These are phyloP conservation scores for Trametes sp. DNA, from an alignment of 1,284 basidiomycete species.

Conservation along the genomic window DNA sequence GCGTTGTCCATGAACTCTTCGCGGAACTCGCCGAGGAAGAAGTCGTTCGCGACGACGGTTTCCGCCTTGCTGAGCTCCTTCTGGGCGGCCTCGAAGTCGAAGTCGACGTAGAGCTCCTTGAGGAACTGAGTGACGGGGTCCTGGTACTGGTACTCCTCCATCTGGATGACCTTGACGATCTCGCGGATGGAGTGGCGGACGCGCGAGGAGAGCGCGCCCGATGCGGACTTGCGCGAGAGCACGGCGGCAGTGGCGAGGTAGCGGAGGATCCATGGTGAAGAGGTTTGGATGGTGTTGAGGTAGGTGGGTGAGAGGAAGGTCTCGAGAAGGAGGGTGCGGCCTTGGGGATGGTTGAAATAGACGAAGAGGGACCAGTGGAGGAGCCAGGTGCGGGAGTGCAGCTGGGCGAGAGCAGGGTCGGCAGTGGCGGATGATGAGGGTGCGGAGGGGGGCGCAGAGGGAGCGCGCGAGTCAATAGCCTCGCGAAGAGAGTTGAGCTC, in stretches of 20 bases:
- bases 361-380: conserved; percentile 99
- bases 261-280: conserved; percentile 94
- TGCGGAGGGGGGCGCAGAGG: conserved; percentile 50
- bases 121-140: conserved; percentile 96
- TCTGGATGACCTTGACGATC: conserved; percentile 90
- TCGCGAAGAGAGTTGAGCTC: conserved; percentile 96
- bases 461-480: conserved; percentile 82
- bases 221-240: conserved; percentile 78
- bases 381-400: conserved; percentile 97
- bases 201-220: conserved; percentile 62
- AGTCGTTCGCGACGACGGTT: conserved; percentile 88
- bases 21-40: conserved; percentile 91
- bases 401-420: conserved; percentile 73
- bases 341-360: conserved; percentile 96
- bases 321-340: conserved; percentile 93
- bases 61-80: conserved; percentile 83
- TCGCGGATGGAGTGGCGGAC: conserved; percentile 88
- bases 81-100: conserved; percentile 91
- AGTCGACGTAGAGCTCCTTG: conserved; percentile 92
- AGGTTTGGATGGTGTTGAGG: conserved; percentile 98
- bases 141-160: conserved; percentile 93
- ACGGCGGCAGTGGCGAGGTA: conserved; percentile 95
- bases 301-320: conserved; percentile 96
- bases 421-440: conserved; percentile 54
- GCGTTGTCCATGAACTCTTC: conserved; percentile 97